Evolutionary conservation across 2,329 filamentous ascomycete species (phyloP).

Genomic region (Epichloe brachyelytri): DNA sequence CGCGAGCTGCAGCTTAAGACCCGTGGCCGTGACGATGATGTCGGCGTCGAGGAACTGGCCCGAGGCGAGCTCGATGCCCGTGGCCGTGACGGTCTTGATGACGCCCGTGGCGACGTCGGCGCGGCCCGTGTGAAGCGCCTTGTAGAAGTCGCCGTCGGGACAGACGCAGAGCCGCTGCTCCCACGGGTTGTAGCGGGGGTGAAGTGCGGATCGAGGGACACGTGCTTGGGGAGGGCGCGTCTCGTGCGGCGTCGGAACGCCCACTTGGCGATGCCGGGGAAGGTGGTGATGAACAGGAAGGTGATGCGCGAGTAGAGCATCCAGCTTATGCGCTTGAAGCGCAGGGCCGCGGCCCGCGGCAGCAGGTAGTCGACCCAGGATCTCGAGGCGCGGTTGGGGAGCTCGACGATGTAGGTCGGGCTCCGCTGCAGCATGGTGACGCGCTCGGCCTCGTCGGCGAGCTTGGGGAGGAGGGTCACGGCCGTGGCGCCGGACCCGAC

Average conservation of each 20-base stretch:
- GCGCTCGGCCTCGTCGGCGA: conserved; percentile 47
- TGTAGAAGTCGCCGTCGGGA: conserved; percentile 38
- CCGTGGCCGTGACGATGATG: conserved; percentile 54
- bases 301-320: conserved; percentile 34
- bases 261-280: too few species aligned
- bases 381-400: conserved; percentile 31
- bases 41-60: conserved; percentile 41
- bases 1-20: conserved; percentile 44
- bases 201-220: conserved; percentile 43
- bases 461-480: conserved; percentile 56
- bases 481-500: conserved; percentile 68
- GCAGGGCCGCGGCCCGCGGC: conserved; percentile 29
- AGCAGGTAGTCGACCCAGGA: too few species aligned
- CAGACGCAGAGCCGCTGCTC: conserved; percentile 62
- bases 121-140: conserved; percentile 26
- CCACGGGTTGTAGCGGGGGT: conserved; percentile 50
- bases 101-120: conserved; percentile 31
- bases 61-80: conserved; percentile 29
- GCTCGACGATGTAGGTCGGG: conserved; percentile 53
- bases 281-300: not conserved
- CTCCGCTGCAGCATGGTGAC: conserved; percentile 70
- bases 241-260: conserved; percentile 36
- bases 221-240: conserved; percentile 28
- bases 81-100: conserved; percentile 33
- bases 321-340: conserved; percentile 22